Base-by-base conservation (phyloP, 495 filamentous ascomycete species). In the Cercophora sp. region DNA sequence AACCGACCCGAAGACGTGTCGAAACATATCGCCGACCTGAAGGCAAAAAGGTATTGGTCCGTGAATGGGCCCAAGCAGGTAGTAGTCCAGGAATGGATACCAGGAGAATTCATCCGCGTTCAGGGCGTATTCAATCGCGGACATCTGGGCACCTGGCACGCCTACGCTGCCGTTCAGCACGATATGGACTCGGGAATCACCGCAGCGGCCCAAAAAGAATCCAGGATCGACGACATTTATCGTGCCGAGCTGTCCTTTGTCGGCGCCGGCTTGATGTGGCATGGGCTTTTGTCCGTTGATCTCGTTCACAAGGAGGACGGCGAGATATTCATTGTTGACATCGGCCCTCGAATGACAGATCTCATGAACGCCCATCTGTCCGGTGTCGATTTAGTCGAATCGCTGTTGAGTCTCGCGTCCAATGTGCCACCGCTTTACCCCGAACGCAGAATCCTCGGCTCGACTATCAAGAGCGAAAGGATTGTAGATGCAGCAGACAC, bases 71-170 rank as follows among this genome's bases (percentile, higher is more conserved):
- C n/a, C n/a, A n/a, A n/a, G n/a, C n/a, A n/a, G n/a, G n/a, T 11
- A 16, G 32, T 43, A 13, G 18, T 43, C 18, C 8, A 22, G 18
- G 22, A 23, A 22, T 22, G n/a, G 8, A 23, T 20, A 11, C 16
- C 16, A 15, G 37, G 37, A 9, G 18, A 13, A 9, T 23, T 23
- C 40, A 43, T 20, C 18, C 22, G 40, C 2, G 24, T 40, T 10
- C 48, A 51, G 16, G 48, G 48, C 20, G 34, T 51, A 10, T 43
- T 51, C 23, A 11, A 43, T 24, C 39, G 34, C 8, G 48, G 48
- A 29, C 11, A 29, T 15, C 16, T 51, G 36, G 15, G 16, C 15
- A 42, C 16, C 16, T 51, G 36, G 25, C 48, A 51, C 22, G 48
- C 15, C 6, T 51, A 25, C 9, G 9, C 4, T 3, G 19, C n/a